Evolutionary conservation across 2,329 filamentous ascomycete species (phyloP).

Genomic region (Colletotrichum plurivorum): DNA sequence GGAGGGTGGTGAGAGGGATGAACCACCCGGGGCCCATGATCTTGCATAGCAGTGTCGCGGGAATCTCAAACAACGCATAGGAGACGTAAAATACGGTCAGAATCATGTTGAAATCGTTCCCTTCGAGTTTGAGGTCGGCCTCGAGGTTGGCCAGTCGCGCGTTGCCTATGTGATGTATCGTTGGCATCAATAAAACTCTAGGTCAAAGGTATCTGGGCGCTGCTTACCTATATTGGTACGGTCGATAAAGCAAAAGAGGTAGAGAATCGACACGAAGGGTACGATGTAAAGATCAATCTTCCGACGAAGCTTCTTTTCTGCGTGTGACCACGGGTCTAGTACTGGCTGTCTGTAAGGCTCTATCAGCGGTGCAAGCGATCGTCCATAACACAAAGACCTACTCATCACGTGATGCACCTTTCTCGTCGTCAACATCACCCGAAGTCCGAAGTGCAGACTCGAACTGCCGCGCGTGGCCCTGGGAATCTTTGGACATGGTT

Average conservation of each 20-base stretch:
- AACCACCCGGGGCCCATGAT: conserved; percentile 56
- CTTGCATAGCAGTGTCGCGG: conserved; percentile 61
- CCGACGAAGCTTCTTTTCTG: conserved; percentile 46
- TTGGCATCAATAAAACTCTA: neutral
- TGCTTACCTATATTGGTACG: conserved; percentile 58
- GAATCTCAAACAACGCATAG: conserved; percentile 61
- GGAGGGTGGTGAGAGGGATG: conserved; percentile 54
- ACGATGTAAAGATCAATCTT: conserved; percentile 59
- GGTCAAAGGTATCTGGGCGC: neutral
- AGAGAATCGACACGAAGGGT: conserved; percentile 57
- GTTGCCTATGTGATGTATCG: conserved; percentile 47
- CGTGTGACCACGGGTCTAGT: neutral
- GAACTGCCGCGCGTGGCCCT: neutral
- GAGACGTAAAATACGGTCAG: conserved; percentile 51
- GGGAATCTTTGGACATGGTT: neutral
- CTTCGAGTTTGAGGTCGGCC: conserved; percentile 56
- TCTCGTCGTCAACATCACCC: neutral
- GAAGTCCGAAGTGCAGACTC: neutral
- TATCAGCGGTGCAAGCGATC: too few relatives aligned
- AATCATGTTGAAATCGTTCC: conserved; percentile 60
- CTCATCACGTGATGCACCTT: neutral
- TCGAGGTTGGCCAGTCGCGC: conserved; percentile 60
- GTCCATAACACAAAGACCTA: neutral
- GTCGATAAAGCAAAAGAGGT: conserved; percentile 59
- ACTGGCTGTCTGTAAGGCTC: neutral